Conservation (phyloP, 116 monocot species). For the Trichopus zeylanicus region DNA sequence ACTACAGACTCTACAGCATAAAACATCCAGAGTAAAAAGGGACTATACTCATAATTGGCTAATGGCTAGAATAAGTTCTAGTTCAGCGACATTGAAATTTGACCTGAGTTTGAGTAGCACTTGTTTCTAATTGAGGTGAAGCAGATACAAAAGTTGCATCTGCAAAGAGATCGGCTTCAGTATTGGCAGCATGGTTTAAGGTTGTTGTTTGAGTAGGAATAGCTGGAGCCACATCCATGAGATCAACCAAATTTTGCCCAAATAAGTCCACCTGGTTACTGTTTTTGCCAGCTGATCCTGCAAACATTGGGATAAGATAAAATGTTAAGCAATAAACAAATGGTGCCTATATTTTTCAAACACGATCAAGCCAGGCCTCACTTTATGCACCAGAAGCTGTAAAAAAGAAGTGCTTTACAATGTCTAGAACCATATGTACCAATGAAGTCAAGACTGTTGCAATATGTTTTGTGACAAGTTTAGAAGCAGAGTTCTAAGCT, state of each 20-base stretch:
- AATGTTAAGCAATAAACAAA: background rate
- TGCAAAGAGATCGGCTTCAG: conserved; percentile 79
- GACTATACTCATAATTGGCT: background rate
- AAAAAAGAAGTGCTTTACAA: too few species aligned
- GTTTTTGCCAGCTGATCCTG: conserved; percentile 29
- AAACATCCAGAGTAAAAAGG: background rate
- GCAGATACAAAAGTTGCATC: conserved; percentile 74
- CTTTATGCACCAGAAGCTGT: too few species aligned
- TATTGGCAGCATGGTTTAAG: conserved; percentile 6
- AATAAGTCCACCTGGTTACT: conserved; percentile 37
- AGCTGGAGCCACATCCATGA: conserved; percentile 54
- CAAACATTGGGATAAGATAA: conserved; percentile 1
- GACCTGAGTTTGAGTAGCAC: conserved; percentile 47
- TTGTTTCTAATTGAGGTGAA: conserved; percentile 21
- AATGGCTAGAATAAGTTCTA: too few species aligned
- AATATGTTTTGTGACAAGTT: too few species aligned
- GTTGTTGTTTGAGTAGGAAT: conserved; percentile 18
- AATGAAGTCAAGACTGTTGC: too few species aligned
- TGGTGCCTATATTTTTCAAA: too few species aligned
- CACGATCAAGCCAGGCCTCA: too few species aligned
- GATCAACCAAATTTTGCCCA: conserved; percentile 63
- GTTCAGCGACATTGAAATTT: background rate
- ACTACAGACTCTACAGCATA: too few species aligned
- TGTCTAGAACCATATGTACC: too few species aligned
- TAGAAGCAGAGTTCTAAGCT: too few species aligned